Base-by-base conservation (phyloP, 352 stramenopile genomes). In the Globisporangium cederbergense region DNA sequence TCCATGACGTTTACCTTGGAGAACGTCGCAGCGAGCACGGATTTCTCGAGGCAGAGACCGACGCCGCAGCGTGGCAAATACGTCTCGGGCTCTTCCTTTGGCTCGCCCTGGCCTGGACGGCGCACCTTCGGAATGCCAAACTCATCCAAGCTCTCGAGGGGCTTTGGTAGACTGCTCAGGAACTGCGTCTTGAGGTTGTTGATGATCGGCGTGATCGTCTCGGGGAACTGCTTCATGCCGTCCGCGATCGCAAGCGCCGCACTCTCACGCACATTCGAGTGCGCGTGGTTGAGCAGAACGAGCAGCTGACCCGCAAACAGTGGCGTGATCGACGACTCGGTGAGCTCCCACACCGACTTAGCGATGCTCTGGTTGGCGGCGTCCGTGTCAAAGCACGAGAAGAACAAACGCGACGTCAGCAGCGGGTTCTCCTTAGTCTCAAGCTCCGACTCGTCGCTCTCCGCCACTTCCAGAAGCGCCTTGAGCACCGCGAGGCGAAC, bases 201-300 rank as follows among this genome's bases (percentile, higher is more conserved):
- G 38, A 92, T 59, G 43, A 90, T 69, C 3, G 78, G 79, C 34
- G 78, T 86, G 59, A 90, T 78, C 20, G 79, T 83, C 66, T 93
- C 77, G 0, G 85, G 84, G 75, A 91, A 94, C 61, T 88, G 83
- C 47, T 76, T 77, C 81, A 96, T 88, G 43, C 84, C 90, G 32
- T 89, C 75, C 3, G 89, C 88, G 38, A 97, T 77, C 20, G 88
- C 87, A 18, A 88, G 74, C 40, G 83, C 81, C 10, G 88, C 88
- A 7, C 80, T 89, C 62, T 90, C 81, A 38, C 90, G 88, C 4
- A 96, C 87, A 54, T 90, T 90, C 28, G 60, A 70, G 52, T 89
- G 75, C 13, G 68, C 55, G 71, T 97, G 90, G 60, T 87, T 86
- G 6, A 97, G 68, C 54, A 97, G 62, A 42, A 77, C 70, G 13